These are phyloP conservation scores for Aspergillus cavernicola DNA, from an alignment of 495 filamentous ascomycete genomes.

Conservation along the genomic window DNA sequence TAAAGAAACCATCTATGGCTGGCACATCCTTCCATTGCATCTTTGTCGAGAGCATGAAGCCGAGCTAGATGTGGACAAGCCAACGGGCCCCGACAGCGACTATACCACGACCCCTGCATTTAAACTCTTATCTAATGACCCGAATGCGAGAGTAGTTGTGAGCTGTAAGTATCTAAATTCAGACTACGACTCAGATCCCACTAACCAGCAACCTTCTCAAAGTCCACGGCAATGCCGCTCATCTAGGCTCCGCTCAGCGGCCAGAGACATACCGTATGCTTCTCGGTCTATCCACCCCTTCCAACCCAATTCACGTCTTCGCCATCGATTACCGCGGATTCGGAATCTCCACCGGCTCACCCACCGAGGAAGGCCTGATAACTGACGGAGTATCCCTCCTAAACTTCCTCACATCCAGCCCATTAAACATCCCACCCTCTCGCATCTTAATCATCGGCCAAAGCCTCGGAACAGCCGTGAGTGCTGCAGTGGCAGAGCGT, in stretches of 20 bases:
- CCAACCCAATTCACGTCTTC: slow-evolving; percentile 59
- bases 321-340: slow-evolving; percentile 89
- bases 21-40: slow-evolving; percentile 58
- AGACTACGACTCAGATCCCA: not conserved
- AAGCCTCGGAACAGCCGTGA: slow-evolving; percentile 83
- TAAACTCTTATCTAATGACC: slow-evolving; percentile 51
- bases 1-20: slow-evolving; percentile 55
- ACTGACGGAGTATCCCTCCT: slow-evolving; percentile 70
- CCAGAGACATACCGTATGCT: slow-evolving; percentile 40
- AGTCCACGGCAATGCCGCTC: slow-evolving; percentile 50
- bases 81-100: slow-evolving; percentile 37
- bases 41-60: slow-evolving; percentile 49
- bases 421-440: slow-evolving; percentile 54
- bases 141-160: slow-evolving; percentile 54
- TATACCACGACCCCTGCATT: slow-evolving; percentile 46
- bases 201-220: not conserved
- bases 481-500: slow-evolving; percentile 64
- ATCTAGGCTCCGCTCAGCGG: slow-evolving; percentile 42
- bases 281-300: slow-evolving; percentile 42
- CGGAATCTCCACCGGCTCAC: slow-evolving; percentile 72
- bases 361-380: slow-evolving; percentile 79
- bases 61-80: slow-evolving; percentile 40
- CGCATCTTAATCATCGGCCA: slow-evolving; percentile 84
- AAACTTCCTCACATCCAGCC: slow-evolving; percentile 49
- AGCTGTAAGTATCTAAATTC: slow-evolving; percentile 41